Conservation (phyloP, 1,284 basidiomycete genomes). For the Cutaneotrichosporon sp. region DNA sequence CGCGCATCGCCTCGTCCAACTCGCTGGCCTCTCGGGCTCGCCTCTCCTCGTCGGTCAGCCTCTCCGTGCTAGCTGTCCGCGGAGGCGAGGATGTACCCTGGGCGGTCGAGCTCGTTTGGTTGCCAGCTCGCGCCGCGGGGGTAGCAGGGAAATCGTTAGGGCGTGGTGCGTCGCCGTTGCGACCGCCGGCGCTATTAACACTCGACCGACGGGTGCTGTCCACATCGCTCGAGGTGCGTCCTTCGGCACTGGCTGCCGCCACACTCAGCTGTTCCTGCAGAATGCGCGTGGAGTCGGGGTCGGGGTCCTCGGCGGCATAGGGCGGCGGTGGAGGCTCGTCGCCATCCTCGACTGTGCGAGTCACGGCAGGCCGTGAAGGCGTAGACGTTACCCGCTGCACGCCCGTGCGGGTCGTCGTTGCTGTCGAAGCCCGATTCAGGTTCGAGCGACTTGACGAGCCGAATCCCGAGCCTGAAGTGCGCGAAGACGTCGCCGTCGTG, state of each 20-base stretch:
- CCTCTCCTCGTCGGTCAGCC: slow-evolving; percentile 20
- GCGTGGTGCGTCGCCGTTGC: slow-evolving; percentile 1
- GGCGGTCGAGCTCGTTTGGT: neutral
- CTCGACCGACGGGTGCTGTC: neutral
- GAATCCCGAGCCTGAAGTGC: too few species aligned
- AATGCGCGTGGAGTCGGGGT: slow-evolving; percentile 38
- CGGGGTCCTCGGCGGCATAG: slow-evolving; percentile 40
- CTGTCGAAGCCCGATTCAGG: too few species aligned
- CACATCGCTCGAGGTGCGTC: neutral
- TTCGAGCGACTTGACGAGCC: too few species aligned
- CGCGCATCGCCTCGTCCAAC: slow-evolving; percentile 41
- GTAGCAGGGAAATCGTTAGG: slow-evolving; percentile 9
- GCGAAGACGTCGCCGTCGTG: neutral
- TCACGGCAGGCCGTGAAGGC: neutral
- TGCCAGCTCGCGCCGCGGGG: slow-evolving; percentile 4
- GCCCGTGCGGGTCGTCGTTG: too few species aligned
- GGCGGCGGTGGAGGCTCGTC: slow-evolving; percentile 41
- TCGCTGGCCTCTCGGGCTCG: slow-evolving; percentile 39
- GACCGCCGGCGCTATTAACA: neutral
- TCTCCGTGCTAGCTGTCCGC: neutral
- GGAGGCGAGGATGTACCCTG: neutral
- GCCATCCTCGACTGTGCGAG: neutral
- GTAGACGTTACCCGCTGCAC: too few species aligned
- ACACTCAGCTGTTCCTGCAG: slow-evolving; percentile 36
- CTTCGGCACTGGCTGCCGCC: neutral